phyloP scores from a whole-genome alignment of 257 asterid genomes.

The Hygrophila difformis region DNA sequence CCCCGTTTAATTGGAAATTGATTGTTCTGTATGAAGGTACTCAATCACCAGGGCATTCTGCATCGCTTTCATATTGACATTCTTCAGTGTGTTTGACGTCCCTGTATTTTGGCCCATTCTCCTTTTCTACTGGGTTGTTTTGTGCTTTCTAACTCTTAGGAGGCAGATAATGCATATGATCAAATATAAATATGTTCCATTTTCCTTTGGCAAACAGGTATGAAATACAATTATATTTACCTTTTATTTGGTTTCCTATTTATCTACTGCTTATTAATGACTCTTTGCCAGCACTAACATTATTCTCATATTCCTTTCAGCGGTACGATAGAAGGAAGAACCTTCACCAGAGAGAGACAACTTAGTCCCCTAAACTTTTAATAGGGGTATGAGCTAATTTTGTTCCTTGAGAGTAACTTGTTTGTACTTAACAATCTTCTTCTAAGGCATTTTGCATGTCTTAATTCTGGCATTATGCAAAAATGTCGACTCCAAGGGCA shows the following conservation, averaged over 20 bases:
- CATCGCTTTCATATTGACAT: constrained; percentile 43
- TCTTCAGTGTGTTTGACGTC: constrained; percentile 43
- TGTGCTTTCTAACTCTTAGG: constrained; percentile 45
- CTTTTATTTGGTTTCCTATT: neutral
- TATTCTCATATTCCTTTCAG: constrained; percentile 21
- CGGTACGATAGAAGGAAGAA: constrained; percentile 28
- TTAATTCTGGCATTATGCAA: no score
- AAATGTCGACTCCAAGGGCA: no score
- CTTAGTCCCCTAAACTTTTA: constrained; percentile 14
- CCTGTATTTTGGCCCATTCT: constrained; percentile 73
- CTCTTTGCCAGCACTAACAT: constrained; percentile 11
- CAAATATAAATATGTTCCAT: constrained; percentile 51
- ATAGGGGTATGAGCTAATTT: constrained; percentile 6
- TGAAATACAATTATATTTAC: neutral
- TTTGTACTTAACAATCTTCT: neutral
- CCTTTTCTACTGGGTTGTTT: constrained; percentile 55
- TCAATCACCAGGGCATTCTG: constrained; percentile 52
- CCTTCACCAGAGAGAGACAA: constrained; percentile 32
- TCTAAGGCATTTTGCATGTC: neutral
- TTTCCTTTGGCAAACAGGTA: constrained; percentile 54
- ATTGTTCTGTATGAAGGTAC: constrained; percentile 28
- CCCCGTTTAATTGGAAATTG: constrained; percentile 5
- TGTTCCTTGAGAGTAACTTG: no score
- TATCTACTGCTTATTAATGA: neutral
- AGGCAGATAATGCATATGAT: constrained; percentile 51